Base-by-base conservation (phyloP, 306 rosid genomes). In the Malus orientalis region DNA sequence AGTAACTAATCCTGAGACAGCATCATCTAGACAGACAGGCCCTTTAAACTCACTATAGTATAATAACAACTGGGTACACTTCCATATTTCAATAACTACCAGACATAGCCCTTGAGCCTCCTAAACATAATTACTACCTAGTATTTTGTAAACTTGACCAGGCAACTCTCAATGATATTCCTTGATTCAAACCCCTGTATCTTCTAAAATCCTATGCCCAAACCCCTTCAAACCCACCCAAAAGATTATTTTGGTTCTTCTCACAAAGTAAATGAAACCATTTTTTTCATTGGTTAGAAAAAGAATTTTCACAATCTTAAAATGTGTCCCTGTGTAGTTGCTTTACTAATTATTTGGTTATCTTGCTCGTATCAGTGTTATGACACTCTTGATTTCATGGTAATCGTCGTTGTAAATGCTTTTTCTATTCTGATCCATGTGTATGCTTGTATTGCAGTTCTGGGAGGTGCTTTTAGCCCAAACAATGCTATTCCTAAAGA, bases 391-490 rank as follows among this genome's bases (percentile, higher is more conserved):
- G 10, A 11, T 54, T 33, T 72, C 61, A 42, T 73, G 54, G 49
- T 33, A 36, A 36, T 36, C 11, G 67, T 23, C 9, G 3, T 42
- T 38, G 36, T 58, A 11, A 9, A 73, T 58, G 11, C 0, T 44
- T 30, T 76, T n/a, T 1, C 19, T 59, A 68, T 68, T 57, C 19
- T 14, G 32, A 40, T 74, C 73, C 18, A 36, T 72, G 71, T 75
- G 36, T 81, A 30, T 47, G 10, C 64, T 16, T 75, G 36, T 79
- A 55, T 75, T 67, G 16, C 88, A 93, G 95, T 89, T 82, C 67
- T 63, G 18, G 84, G 81, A 74, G 87, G 49, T 74, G 79, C 72
- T 77, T n/a, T 36, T 58, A 80, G 67, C 69, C 55, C 27, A 79
- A 78, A 76, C 30, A 58, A 36, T 80, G 76, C 70, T 74, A 70